Base-by-base conservation (phyloP, 2,329 filamentous ascomycete genomes). In the Penicillium concentricum region DNA sequence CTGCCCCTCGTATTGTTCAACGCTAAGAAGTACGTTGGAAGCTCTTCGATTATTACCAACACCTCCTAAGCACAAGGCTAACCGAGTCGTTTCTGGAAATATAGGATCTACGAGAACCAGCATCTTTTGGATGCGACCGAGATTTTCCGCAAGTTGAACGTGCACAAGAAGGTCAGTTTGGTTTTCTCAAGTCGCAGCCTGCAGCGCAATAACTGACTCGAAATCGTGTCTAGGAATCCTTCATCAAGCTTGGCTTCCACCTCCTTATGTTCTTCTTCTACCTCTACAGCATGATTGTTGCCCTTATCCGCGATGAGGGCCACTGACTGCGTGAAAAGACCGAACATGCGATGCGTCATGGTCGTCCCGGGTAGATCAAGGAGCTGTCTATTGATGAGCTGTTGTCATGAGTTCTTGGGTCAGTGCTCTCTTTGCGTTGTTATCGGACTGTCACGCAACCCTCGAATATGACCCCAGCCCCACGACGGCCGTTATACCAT, bases 201-300 rank as follows among this genome's bases (percentile, higher is more conserved):
- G 20, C 41, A 39, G 26, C 8, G 22, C 34, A 22, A 10, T 59
- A 20, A 50, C 54, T 63, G 50, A 68, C 45, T 53, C 39, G 12
- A 16, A 13, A 18, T 22, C 8, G 28, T 45, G 20, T n/a, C 24
- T 65, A 96, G 92, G 94, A 99, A 86, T 97, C 94, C 0, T 99
- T 99, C 78, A 88, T 94, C 81, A 99, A 99, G 82, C 90, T 99
- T 42, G 94, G 93, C 55, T 99, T 99, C 84, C 94, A 99, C 78
- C 83, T 99, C 59, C 78, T 99, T 80, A 97, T 99, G 92, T 99
- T 99, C 86, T 99, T 99, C 87, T 99, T 97, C 86, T 99, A 99
- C 81, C 89, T 99, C 56, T 96, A 96, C 85, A 95, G 90, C 87
- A 95, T 94, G 90, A 94, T 94, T 68, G 93, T 97, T 63, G 93